phyloP scores from a whole-genome alignment of 2,329 filamentous ascomycete genomes.

The Curvularia sp. region DNA sequence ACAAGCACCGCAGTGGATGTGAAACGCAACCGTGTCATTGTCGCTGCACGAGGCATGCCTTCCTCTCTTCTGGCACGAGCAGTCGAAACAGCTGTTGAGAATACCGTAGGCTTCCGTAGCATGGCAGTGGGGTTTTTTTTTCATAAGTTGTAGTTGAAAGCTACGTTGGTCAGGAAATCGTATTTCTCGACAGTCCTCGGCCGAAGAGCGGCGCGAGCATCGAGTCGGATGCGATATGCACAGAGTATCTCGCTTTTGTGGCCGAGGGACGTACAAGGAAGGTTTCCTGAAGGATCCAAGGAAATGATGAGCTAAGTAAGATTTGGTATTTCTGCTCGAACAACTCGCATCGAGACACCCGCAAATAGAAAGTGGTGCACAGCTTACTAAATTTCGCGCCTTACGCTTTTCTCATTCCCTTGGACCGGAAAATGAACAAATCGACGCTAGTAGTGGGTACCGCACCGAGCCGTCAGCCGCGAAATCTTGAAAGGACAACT shows the following conservation, averaged over 20 bases:
- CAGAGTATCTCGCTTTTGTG: neutral
- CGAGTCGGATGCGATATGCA: neutral
- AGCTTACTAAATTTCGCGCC: neutral
- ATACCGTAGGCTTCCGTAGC: neutral
- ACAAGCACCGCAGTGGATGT: neutral
- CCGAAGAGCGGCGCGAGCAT: neutral
- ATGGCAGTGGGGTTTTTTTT: neutral
- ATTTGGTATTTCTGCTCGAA: neutral
- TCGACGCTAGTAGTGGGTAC: constrained; percentile 3
- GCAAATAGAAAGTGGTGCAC: constrained; percentile 3
- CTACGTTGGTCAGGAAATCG: neutral
- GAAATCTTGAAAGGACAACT: neutral
- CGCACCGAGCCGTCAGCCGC: constrained; percentile 7
- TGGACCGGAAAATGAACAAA: neutral
- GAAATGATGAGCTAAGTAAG: neutral
- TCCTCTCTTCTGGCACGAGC: neutral
- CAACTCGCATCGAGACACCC: neutral
- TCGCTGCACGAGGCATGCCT: no score
- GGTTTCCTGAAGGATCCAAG: neutral
- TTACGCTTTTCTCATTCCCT: constrained; percentile 4
- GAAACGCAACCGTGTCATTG: no score
- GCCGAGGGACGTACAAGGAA: neutral
- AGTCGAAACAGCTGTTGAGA: neutral
- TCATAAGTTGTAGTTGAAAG: neutral
- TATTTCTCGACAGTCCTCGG: neutral